A percentile compares a stretch with the other conserved stretches of the same genome.
Conservation (phyloP, 1,139 yeast species). For the Tardiomyces blankii region DNA sequence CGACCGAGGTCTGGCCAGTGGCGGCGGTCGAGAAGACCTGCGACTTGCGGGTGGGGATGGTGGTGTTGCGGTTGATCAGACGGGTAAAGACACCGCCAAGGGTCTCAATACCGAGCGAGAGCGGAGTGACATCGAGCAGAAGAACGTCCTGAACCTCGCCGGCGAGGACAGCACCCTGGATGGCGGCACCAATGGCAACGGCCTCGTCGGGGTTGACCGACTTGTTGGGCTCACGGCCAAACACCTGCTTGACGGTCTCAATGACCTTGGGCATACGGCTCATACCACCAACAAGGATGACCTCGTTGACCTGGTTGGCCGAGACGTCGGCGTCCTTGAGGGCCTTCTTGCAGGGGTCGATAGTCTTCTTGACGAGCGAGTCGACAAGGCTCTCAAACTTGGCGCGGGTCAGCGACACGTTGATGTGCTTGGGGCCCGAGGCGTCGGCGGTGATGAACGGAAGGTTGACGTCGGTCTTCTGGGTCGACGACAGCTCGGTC, state of each 20-base stretch:
- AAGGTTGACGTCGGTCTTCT: slow-evolving; percentile 87
- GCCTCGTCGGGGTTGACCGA: slow-evolving; percentile 99
- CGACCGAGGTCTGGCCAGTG: slow-evolving; percentile 97
- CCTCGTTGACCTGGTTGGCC: slow-evolving; percentile 86
- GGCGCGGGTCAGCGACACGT: slow-evolving; percentile 84
- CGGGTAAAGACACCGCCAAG: slow-evolving; percentile 98
- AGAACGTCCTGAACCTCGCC: slow-evolving; percentile 97
- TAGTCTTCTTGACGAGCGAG: slow-evolving; percentile 80
- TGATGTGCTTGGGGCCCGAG: slow-evolving; percentile 96
- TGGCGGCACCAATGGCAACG: slow-evolving; percentile 99
- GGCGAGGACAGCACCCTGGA: slow-evolving; percentile 97
- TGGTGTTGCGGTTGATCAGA: slow-evolving; percentile 94
- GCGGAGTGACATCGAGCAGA: slow-evolving; percentile 92
- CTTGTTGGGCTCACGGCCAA: slow-evolving; percentile 95
- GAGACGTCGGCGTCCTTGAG: slow-evolving; percentile 87
- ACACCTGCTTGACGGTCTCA: slow-evolving; percentile 86
- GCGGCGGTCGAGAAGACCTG: slow-evolving; percentile 98
- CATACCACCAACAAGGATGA: slow-evolving; percentile 99
- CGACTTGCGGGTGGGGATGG: slow-evolving; percentile 94
- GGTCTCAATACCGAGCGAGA: slow-evolving; percentile 96
- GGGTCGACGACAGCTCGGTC: slow-evolving; percentile 92
- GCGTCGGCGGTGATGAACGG: slow-evolving; percentile 96
- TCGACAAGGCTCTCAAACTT: slow-evolving; percentile 91
- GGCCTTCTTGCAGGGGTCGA: slow-evolving; percentile 98
- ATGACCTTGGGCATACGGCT: slow-evolving; percentile 99